Evolutionary conservation across 2,329 filamentous ascomycete genomes (phyloP).

Genomic region (Aspergillus fumigatiaffinis): DNA sequence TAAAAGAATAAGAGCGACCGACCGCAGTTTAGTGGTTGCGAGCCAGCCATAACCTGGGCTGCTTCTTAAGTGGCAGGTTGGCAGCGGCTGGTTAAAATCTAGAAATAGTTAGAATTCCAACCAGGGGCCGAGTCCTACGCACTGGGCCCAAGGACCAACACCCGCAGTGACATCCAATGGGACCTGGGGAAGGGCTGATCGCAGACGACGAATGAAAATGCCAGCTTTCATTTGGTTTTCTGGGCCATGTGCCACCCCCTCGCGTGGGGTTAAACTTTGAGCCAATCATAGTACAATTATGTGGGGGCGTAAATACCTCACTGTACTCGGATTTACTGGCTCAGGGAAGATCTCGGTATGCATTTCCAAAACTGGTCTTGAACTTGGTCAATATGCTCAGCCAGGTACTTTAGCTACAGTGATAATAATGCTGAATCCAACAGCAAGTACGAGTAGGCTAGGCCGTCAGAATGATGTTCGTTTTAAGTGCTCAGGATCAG

Average conservation of each 20-base stretch:
- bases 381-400: not conserved
- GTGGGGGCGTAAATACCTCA: not conserved
- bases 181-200: not conserved
- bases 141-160: too few relatives aligned
- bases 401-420: not conserved
- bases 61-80: not conserved
- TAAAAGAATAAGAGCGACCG: too few relatives aligned
- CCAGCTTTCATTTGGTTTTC: not conserved
- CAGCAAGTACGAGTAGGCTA: not conserved
- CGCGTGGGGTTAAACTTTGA: not conserved
- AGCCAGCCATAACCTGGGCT: too few relatives aligned
- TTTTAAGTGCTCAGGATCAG: too few relatives aligned
- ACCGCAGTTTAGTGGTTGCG: too few relatives aligned
- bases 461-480: not conserved
- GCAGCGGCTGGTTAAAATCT: not conserved
- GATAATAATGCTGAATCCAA: not conserved
- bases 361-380: not conserved
- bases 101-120: not conserved
- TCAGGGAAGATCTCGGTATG: not conserved
- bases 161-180: not conserved
- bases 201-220: not conserved
- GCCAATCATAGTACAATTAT: not conserved
- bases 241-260: slow-evolving; percentile 2
- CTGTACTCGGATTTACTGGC: not conserved
- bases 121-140: not conserved